Evolutionary conservation across 2,329 filamentous ascomycete genomes (phyloP).

Genomic region (Neofusicoccum kwambonambiense): DNA sequence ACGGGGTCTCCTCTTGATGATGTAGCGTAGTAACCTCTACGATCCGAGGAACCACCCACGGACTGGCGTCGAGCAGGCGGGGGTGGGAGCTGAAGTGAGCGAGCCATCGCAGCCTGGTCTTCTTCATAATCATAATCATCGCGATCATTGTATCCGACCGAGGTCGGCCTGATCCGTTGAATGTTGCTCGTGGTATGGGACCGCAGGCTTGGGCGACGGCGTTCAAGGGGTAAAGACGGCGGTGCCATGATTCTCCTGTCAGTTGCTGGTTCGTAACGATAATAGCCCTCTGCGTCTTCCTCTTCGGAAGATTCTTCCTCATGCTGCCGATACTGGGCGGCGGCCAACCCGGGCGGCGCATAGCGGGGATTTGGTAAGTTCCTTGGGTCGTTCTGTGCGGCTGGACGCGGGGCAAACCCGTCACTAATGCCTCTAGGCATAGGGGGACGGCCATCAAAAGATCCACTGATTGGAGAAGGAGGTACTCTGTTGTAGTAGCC

Average conservation of each 20-base stretch:
- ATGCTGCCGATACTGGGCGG: too few species aligned
- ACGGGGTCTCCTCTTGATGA: background rate
- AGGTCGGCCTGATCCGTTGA: background rate
- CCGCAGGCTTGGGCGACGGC: background rate
- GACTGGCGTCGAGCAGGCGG: background rate
- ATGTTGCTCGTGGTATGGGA: background rate
- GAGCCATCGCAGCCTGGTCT: background rate
- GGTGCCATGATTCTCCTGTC: background rate
- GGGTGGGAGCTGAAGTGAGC: background rate
- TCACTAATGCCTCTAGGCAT: background rate
- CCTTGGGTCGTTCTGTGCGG: background rate
- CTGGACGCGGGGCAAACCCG: background rate
- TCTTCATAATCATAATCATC: background rate
- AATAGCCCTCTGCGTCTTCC: background rate
- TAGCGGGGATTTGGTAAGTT: background rate
- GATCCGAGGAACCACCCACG: background rate
- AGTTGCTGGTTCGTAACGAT: background rate
- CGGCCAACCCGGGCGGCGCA: background rate
- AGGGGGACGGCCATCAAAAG: background rate
- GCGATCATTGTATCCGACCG: background rate
- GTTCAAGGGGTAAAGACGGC: background rate
- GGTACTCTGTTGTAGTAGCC: constrained; percentile 17
- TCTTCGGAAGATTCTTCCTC: background rate
- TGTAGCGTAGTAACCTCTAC: background rate
- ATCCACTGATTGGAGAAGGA: background rate